Percentiles rank a stretch among this genome's conserved stretches.
Conservation (phyloP, 1,284 basidiomycete genomes). For the Leucoagaricus sp. region DNA sequence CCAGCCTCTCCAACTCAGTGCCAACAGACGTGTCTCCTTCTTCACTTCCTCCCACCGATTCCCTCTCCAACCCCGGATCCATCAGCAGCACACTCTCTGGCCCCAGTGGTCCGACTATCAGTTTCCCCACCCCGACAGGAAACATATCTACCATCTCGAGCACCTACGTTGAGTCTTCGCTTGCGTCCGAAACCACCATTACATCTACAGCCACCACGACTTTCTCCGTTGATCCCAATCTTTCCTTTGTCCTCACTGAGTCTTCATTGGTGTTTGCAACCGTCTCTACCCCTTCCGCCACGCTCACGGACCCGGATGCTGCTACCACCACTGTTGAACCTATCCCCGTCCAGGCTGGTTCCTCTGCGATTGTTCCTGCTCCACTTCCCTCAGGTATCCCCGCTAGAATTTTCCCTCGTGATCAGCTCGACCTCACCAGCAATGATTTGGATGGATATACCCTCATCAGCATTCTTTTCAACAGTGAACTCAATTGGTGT, state of each 20-base stretch:
- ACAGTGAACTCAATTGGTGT: conserved; percentile 56
- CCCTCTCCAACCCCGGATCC: not conserved
- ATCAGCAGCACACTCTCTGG: not conserved
- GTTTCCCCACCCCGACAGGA: conserved; percentile 18
- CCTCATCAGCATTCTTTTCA: conserved; percentile 61
- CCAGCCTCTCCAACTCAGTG: too few relatives aligned
- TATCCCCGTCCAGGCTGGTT: conserved; percentile 25
- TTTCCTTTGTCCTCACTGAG: conserved; percentile 43
- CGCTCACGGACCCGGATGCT: conserved; percentile 59
- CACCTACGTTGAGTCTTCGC: not conserved
- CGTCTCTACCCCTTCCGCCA: conserved; percentile 29
- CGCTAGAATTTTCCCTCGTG: conserved; percentile 55
- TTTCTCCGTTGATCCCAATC: conserved; percentile 33
- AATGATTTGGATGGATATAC: conserved; percentile 39
- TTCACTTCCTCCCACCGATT: too few relatives aligned
- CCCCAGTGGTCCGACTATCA: conserved; percentile 14
- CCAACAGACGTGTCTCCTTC: too few relatives aligned
- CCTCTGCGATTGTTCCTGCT: conserved; percentile 26
- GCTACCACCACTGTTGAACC: conserved; percentile 43
- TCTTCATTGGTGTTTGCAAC: conserved; percentile 44
- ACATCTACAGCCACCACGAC: conserved; percentile 17
- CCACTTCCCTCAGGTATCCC: conserved; percentile 63
- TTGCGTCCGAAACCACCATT: not conserved
- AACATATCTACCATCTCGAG: conserved; percentile 13
- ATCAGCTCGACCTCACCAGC: conserved; percentile 25